phyloP scores from a whole-genome alignment of 2,329 filamentous ascomycete genomes.

The Diaporthe sp. region DNA sequence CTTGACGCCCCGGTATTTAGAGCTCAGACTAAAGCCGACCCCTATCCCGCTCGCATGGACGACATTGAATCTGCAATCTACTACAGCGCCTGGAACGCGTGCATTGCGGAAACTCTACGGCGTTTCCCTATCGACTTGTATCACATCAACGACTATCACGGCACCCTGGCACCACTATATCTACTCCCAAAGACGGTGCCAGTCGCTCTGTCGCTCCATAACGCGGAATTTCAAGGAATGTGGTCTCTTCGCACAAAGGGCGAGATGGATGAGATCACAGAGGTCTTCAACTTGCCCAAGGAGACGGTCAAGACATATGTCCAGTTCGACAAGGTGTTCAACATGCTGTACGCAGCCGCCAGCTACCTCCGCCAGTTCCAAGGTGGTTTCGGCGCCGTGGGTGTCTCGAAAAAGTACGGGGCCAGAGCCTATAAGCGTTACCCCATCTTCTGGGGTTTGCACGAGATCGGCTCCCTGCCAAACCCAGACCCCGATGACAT shows the following conservation, averaged over 20 bases:
- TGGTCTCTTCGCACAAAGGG: conserved; percentile 73
- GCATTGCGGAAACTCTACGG: conserved; percentile 71
- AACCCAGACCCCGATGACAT: conserved; percentile 75
- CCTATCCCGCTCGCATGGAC: conserved; percentile 77
- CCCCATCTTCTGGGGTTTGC: conserved; percentile 76
- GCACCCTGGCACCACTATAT: conserved; percentile 69
- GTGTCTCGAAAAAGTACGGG: conserved; percentile 76
- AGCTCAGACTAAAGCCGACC: conserved; percentile 70
- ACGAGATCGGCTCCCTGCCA: conserved; percentile 71
- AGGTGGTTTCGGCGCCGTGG: conserved; percentile 74
- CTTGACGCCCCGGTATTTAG: conserved; percentile 77
- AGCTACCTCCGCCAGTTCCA: conserved; percentile 75
- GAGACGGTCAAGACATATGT: conserved; percentile 70
- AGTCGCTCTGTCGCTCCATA: conserved; percentile 73
- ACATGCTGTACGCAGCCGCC: conserved; percentile 72
- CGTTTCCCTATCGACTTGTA: conserved; percentile 62
- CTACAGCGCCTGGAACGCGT: conserved; percentile 78
- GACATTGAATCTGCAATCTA: conserved; percentile 75
- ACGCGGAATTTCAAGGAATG: conserved; percentile 76
- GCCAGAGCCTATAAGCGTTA: conserved; percentile 65
- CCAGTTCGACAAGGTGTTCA: conserved; percentile 77
- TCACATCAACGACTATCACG: conserved; percentile 55
- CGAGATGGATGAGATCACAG: conserved; percentile 72
- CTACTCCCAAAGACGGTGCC: conserved; percentile 73
- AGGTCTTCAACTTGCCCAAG: conserved; percentile 72